Evolutionary conservation across 2,329 filamentous ascomycete species (phyloP).

Genomic region (Pseudocercospora ulei): DNA sequence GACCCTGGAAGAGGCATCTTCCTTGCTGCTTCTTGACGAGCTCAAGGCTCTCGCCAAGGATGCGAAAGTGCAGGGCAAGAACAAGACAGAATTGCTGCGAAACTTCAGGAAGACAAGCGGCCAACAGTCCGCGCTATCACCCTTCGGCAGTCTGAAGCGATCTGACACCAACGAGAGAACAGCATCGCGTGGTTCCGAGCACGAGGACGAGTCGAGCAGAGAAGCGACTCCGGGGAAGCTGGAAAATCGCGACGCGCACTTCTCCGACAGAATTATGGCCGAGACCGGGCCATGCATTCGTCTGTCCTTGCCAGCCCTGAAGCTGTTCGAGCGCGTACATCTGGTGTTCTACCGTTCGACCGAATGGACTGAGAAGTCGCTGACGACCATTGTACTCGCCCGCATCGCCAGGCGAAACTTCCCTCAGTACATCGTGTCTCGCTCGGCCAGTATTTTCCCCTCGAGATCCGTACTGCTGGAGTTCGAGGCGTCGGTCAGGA

Average conservation of each 20-base stretch:
- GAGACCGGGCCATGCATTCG: conserved; percentile 76
- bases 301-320: conserved; percentile 60
- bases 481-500: conserved; percentile 75
- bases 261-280: conserved; percentile 64
- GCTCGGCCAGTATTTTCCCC: conserved; percentile 78
- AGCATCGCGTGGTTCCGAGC: conserved; percentile 38
- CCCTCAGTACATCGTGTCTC: conserved; percentile 78
- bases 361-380: conserved; percentile 93
- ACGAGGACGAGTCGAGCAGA: conserved; percentile 27
- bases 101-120: conserved; percentile 65
- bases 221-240: conserved; percentile 37
- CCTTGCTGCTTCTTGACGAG: conserved; percentile 75
- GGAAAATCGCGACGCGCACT: conserved; percentile 62
- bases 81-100: conserved; percentile 67
- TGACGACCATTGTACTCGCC: conserved; percentile 88
- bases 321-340: conserved; percentile 86
- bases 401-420: conserved; percentile 83
- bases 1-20: conserved; percentile 71
- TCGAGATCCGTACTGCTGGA: conserved; percentile 68
- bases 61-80: conserved; percentile 75
- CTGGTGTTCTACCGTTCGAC: conserved; percentile 92
- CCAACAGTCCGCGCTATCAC: conserved; percentile 60
- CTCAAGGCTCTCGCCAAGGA: conserved; percentile 76
- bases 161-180: conserved; percentile 52
- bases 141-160: conserved; percentile 56